Conservation (phyloP, 768 basidiomycete genomes). For the Russula virescens region DNA sequence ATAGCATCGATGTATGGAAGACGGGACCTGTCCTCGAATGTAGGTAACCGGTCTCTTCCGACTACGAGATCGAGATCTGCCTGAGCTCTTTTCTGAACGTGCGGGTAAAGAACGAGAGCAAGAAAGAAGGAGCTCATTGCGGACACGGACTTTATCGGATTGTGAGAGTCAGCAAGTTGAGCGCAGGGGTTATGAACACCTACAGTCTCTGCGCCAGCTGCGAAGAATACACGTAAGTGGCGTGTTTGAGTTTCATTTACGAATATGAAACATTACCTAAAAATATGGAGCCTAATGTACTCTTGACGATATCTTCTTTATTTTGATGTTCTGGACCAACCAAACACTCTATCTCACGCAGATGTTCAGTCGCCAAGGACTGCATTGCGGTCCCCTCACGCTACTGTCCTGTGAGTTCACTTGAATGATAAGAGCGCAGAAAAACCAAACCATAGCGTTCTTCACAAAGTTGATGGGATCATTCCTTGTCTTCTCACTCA, state of each 20-base stretch:
- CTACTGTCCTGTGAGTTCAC: neutral
- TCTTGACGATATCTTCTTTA: neutral
- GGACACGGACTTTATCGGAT: too few relatives aligned
- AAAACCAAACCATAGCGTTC: conserved; percentile 1
- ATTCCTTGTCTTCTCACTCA: neutral
- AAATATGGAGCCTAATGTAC: neutral
- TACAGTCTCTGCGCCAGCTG: too few relatives aligned
- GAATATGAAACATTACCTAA: too few relatives aligned
- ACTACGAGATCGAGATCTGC: conserved; percentile 15
- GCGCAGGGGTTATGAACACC: too few relatives aligned
- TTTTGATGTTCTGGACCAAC: neutral
- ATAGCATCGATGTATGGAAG: conserved; percentile 29
- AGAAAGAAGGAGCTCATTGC: too few relatives aligned
- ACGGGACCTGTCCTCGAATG: conserved; percentile 25
- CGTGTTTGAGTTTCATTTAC: too few relatives aligned
- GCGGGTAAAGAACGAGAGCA: too few relatives aligned
- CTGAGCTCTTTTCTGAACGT: neutral
- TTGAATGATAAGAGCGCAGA: neutral
- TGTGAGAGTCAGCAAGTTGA: too few relatives aligned
- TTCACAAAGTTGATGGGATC: conserved; percentile 5
- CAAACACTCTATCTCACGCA: neutral
- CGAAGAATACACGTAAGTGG: too few relatives aligned
- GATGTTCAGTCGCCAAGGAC: neutral
- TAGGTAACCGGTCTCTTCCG: conserved; percentile 25
- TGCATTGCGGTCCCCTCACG: neutral